A percentile compares a stretch with the other conserved stretches of the same genome.
phyloP scores from a whole-genome alignment of 108 stramenopile genomes.

The Conticribra guillardii region DNA sequence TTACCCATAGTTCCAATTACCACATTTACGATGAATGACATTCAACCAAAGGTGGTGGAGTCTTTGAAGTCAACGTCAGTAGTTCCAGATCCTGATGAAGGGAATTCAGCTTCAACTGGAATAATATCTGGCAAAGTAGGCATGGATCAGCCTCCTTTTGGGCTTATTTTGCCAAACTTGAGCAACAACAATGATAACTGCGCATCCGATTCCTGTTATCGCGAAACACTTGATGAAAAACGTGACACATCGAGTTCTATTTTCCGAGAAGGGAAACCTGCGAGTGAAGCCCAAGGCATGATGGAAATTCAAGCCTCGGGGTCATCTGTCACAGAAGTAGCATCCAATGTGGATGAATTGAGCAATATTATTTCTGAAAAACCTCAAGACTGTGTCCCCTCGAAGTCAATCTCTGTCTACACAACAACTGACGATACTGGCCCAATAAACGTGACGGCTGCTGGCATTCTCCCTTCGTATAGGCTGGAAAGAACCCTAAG shows the following conservation, averaged over 20 bases:
- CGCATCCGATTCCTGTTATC: background rate
- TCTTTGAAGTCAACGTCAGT: no score
- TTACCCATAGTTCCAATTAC: no score
- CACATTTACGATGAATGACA: no score
- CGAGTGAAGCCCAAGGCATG: background rate
- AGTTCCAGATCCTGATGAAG: background rate
- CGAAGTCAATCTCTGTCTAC: no score
- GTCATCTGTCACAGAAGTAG: constrained; percentile 35
- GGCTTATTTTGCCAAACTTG: background rate
- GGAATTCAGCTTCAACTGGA: background rate
- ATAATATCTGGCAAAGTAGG: no score
- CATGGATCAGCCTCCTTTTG: background rate
- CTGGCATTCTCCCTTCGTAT: constrained; percentile 8
- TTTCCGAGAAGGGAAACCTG: constrained; percentile 23
- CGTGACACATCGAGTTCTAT: constrained; percentile 15
- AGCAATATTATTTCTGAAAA: no score
- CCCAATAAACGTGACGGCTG: background rate
- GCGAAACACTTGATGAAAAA: constrained; percentile 12
- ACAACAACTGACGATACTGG: background rate
- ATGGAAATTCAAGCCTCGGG: constrained; percentile 15
- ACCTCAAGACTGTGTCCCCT: no score
- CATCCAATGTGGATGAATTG: constrained; percentile 33
- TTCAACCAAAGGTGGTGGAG: no score
- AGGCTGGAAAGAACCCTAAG: background rate
- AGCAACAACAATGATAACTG: background rate